A percentile compares a stretch with the other conserved stretches of the same genome.
phyloP scores from a whole-genome alignment of 2,329 filamentous ascomycete genomes.

The Orbilia oligospora region DNA sequence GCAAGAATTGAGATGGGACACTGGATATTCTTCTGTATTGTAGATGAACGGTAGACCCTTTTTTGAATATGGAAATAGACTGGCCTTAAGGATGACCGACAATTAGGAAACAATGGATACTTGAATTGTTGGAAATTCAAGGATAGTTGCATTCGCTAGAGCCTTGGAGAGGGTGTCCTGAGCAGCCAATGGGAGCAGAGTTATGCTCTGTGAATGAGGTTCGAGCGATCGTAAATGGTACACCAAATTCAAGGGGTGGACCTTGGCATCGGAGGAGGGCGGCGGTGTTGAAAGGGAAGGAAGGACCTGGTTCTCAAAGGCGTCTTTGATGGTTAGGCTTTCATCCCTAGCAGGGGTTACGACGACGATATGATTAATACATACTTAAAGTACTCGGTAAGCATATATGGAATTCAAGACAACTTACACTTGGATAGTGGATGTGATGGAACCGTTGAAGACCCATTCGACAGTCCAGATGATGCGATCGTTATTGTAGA shows the following conservation, averaged over 20 bases:
- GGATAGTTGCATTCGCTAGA: constrained; percentile 28
- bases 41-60: too few species aligned
- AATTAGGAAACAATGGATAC: constrained; percentile 4
- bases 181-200: constrained; percentile 4
- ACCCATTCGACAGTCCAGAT: constrained; percentile 54
- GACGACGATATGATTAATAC: not conserved
- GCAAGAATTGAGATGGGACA: too few species aligned
- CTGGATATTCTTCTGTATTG: too few species aligned
- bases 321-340: constrained; percentile 18
- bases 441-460: not conserved
- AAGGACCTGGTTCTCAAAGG: constrained; percentile 20
- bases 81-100: too few species aligned
- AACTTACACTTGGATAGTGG: constrained; percentile 36
- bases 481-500: constrained; percentile 3
- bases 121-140: constrained; percentile 49
- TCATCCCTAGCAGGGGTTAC: constrained; percentile 25
- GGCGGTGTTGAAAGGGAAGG: constrained; percentile 8
- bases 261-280: not conserved
- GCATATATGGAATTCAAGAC: too few species aligned
- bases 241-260: not conserved
- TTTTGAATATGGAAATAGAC: too few species aligned
- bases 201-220: not conserved
- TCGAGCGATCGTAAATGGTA: constrained; percentile 28
- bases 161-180: constrained; percentile 15
- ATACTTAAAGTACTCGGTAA: not conserved